Percentiles rank a stretch among this genome's conserved stretches.
Evolutionary conservation across 768 basidiomycete genomes (phyloP).

Genomic region (Myochromella boudieri): DNA sequence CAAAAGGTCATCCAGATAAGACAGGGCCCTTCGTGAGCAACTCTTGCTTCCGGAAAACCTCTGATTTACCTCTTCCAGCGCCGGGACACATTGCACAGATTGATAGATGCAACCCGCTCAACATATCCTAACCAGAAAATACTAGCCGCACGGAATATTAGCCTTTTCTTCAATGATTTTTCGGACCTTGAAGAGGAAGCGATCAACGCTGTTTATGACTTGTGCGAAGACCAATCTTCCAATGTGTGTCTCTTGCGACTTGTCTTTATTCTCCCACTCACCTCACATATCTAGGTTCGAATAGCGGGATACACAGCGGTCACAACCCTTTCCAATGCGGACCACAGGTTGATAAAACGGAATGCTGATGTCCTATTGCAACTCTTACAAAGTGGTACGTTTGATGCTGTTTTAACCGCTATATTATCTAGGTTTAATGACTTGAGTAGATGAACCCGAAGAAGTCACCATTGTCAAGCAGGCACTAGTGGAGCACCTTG

Average conservation of each 20-base stretch:
- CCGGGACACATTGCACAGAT: slow-evolving; percentile 47
- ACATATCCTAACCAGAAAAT: slow-evolving; percentile 47
- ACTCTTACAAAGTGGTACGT: slow-evolving; percentile 67
- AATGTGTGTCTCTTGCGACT: slow-evolving; percentile 34
- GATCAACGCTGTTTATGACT: slow-evolving; percentile 76
- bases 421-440: slow-evolving; percentile 1
- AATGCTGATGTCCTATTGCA: slow-evolving; percentile 79
- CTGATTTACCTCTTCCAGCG: slow-evolving; percentile 36
- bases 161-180: slow-evolving; percentile 61
- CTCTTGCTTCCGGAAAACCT: not conserved
- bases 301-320: slow-evolving; percentile 67
- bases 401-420: not conserved
- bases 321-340: slow-evolving; percentile 42
- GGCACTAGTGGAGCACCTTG: slow-evolving; percentile 60
- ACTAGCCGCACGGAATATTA: slow-evolving; percentile 58
- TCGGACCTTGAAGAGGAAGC: slow-evolving; percentile 73
- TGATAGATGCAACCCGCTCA: slow-evolving; percentile 56
- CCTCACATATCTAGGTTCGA: slow-evolving; percentile 57
- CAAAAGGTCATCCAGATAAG: slow-evolving; percentile 36
- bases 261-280: slow-evolving; percentile 3
- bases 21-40: slow-evolving; percentile 38
- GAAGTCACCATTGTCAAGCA: slow-evolving; percentile 63
- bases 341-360: slow-evolving; percentile 61
- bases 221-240: slow-evolving; percentile 67
- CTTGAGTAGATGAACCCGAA: slow-evolving; percentile 55